Evolutionary conservation across 202 grass and related monocot species (phyloP), one percentile per base, ranked within the genome.

Genomic region (Brachypodium distachyon): DNA sequence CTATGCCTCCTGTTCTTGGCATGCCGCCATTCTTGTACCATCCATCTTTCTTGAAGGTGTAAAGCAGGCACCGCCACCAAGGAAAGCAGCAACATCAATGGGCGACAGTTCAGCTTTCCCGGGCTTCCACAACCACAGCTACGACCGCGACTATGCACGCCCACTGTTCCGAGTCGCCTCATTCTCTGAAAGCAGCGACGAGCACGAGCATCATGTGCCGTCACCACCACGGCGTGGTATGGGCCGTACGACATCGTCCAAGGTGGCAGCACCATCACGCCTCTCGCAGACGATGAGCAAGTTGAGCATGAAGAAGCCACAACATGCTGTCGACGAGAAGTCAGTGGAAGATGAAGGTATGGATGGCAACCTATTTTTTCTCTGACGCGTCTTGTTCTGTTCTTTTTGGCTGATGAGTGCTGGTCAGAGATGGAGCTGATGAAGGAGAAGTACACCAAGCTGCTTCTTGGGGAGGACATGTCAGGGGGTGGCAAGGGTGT

Each of bases 381-480:
- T 26, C 14, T 63, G n/a, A 61, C 32, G 70, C 42, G 34, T 11
- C 16, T 54, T 46, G 28, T 23, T 4, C 9, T 7, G 5, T 73
- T 66, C 54, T 39, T 3, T 12, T 48, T 50, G 76, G 38, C 28
- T 80, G 62, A 87, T 22, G 21, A 4, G 2, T 63, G 70, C 4
- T 46, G 40, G 70, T 60, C 54, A 95, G 92, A 95, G 37, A 87
- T 95, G 86, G 89, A 89, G 69, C 82, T 89, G 68, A 95, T 95
- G 63, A 95, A 91, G 84, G 92, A 95, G 68, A 95, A 86, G 72
- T 95, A 78, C 47, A 81, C 86, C 33, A 91, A 95, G 62, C 78
- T 94, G 74, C 72, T 94, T 3, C 88, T 94, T 21, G 88, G 92
- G 58, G 92, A 94, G 89, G 92, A 95, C 75, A 95, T 95, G 92